Percentiles rank a stretch among this genome's conserved stretches.
phyloP scores from a whole-genome alignment of 148 eudicot species.

The Rhododendron griersonianum region DNA sequence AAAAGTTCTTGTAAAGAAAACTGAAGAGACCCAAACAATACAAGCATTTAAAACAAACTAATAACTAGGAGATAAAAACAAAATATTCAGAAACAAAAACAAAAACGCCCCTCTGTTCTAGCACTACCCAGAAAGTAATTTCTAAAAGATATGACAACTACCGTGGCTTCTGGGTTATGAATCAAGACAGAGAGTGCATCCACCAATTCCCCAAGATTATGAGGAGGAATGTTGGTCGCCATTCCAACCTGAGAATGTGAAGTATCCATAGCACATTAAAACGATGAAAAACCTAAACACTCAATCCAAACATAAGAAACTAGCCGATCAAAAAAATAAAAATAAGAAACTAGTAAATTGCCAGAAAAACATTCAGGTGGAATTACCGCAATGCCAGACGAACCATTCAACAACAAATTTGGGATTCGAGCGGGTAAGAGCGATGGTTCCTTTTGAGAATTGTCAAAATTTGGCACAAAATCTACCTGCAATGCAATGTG shows the following conservation, averaged over 20 bases:
- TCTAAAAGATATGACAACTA: constrained; percentile 28
- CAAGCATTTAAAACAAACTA: neutral
- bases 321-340: neutral
- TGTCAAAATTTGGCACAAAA: constrained; percentile 89
- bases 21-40: neutral
- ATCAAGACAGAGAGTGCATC: constrained; percentile 87
- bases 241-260: constrained; percentile 72
- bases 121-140: neutral
- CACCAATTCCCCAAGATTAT: constrained; percentile 96
- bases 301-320: neutral
- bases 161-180: constrained; percentile 96
- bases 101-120: neutral
- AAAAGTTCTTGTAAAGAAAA: neutral
- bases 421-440: constrained; percentile 87
- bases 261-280: neutral
- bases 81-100: neutral
- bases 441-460: constrained; percentile 90
- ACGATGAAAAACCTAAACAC: neutral
- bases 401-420: constrained; percentile 77
- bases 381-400: constrained; percentile 95
- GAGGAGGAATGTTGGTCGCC: constrained; percentile 99
- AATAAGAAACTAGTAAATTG: constrained; percentile 1
- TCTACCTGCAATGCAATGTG: constrained; percentile 62
- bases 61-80: neutral
- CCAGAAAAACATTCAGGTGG: constrained; percentile 9